Evolutionary conservation across 352 stramenopile species (phyloP).

Genomic region (Pythium grandisporangium): DNA sequence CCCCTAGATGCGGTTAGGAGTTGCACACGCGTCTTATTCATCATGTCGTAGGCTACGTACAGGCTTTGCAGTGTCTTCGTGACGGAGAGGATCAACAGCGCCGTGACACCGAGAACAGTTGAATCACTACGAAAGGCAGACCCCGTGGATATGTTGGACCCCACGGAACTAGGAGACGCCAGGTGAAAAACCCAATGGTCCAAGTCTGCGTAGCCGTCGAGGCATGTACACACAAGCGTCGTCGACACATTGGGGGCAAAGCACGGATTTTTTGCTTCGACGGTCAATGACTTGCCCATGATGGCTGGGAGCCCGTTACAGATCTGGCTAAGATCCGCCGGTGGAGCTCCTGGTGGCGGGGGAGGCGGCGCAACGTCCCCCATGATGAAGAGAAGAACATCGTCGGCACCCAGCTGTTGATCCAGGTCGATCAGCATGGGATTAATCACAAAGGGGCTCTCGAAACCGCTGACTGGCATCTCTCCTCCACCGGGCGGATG

Average conservation of each 20-base stretch:
- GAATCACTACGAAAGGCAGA: too few relatives aligned
- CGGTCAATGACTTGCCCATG: background rate
- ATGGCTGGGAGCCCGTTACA: slow-evolving; percentile 5
- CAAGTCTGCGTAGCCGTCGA: background rate
- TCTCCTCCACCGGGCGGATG: too few relatives aligned
- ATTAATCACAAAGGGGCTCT: background rate
- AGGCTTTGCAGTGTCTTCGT: slow-evolving; percentile 1
- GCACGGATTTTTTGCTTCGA: slow-evolving; percentile 5
- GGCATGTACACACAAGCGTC: slow-evolving; percentile 5
- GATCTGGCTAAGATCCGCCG: background rate
- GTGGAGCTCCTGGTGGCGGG: slow-evolving; percentile 2
- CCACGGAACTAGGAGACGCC: too few relatives aligned
- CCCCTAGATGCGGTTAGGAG: too few relatives aligned
- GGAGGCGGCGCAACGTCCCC: slow-evolving; percentile 1
- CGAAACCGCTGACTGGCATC: background rate
- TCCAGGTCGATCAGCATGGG: background rate
- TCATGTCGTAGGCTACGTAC: slow-evolving; percentile 1
- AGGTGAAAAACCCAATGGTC: slow-evolving; percentile 5
- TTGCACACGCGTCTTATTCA: background rate
- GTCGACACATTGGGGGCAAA: slow-evolving; percentile 5
- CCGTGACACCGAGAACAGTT: background rate
- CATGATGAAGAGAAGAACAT: slow-evolving; percentile 5
- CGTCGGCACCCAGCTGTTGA: background rate
- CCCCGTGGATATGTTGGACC: too few relatives aligned
- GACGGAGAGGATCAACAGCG: slow-evolving; percentile 2